Conservation (phyloP, 768 basidiomycete genomes). For the Butyriboletus loyo region DNA sequence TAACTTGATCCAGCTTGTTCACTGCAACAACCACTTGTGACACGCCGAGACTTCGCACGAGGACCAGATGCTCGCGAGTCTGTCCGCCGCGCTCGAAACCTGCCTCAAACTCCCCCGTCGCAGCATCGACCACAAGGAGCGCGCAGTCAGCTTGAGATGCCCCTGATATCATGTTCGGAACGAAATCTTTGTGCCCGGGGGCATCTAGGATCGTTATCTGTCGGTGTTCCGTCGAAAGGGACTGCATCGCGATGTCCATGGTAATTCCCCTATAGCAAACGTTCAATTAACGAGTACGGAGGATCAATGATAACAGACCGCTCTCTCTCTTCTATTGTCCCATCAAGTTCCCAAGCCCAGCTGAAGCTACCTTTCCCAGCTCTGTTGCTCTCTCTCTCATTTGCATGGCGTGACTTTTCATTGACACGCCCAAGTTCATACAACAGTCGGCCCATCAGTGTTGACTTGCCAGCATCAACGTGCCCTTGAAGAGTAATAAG, state of each 20-base stretch:
- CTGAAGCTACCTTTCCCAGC: constrained; percentile 94
- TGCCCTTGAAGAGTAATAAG: constrained; percentile 59
- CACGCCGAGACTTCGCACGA: constrained; percentile 91
- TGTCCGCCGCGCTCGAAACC: constrained; percentile 95
- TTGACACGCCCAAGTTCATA: constrained; percentile 89
- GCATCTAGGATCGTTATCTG: constrained; percentile 94
- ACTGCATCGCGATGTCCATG: constrained; percentile 92
- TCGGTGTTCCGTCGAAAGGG: constrained; percentile 67
- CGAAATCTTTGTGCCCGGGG: constrained; percentile 95
- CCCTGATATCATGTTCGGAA: constrained; percentile 99
- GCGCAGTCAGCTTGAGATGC: constrained; percentile 97
- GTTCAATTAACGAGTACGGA: constrained; percentile 7
- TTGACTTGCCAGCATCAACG: constrained; percentile 98
- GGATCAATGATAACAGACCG: constrained; percentile 48
- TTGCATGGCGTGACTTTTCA: constrained; percentile 78
- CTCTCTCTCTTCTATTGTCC: constrained; percentile 87
- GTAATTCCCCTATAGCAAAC: constrained; percentile 76
- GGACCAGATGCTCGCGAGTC: constrained; percentile 89
- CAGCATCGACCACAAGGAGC: constrained; percentile 87
- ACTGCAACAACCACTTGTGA: constrained; percentile 88
- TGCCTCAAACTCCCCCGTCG: constrained; percentile 90
- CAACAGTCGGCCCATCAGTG: constrained; percentile 90
- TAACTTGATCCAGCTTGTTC: constrained; percentile 91
- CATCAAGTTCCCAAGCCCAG: constrained; percentile 98
- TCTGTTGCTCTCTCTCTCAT: constrained; percentile 86